Base-by-base conservation (phyloP, 2,329 filamentous ascomycete species). In the Pseudogymnoascus destructans region DNA sequence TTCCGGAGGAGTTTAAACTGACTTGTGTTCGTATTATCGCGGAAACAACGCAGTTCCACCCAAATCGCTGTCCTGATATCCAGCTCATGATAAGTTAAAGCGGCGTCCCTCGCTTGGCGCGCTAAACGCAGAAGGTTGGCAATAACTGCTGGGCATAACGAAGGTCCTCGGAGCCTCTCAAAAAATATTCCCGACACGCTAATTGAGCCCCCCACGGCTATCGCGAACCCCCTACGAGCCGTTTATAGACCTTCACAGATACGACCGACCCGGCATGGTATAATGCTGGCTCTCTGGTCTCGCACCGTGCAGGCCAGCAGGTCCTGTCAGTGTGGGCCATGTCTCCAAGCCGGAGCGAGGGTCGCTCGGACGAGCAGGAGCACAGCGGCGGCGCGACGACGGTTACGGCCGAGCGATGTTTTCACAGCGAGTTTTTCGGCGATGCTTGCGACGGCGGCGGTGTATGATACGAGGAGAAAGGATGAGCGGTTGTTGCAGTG, bases 281-380 rank as follows among this genome's bases (percentile, higher is more conserved):
- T 69, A 67, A 90, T 89, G 86, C 81, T 81, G 72, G 76, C 77
- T 63, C 69, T 88, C 64, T 85, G 84, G 82, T 82, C 81, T 70
- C 79, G 82, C 73, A 79, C 81, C 73, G 76, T 78, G 66, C 79
- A 79, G 76, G 77, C 77, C 72, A 79, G 78, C 71, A 70, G 70
- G 63, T 76, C 78, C 65, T 86, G 82, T 73, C 77, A 77, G 71
- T 87, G 82, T 73, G 75, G 78, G 64, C 74, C 79, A 66, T 86
- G 82, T 71, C 71, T 79, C 58, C 75, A 77, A 59, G 72, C 73
- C 57, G 68, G 77, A 59, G 73, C 74, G 60, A 30, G 57, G 19
- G 10, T 35, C n/a, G 61, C 61, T n/a, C 55, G 73, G 46, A 65
- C 80, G 61, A 72, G 76, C 60, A 77, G 75, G 66, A 70, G 75